These are phyloP conservation scores for Acacia concinna DNA, from an alignment of 331 rosid species.

Conservation along the genomic window DNA sequence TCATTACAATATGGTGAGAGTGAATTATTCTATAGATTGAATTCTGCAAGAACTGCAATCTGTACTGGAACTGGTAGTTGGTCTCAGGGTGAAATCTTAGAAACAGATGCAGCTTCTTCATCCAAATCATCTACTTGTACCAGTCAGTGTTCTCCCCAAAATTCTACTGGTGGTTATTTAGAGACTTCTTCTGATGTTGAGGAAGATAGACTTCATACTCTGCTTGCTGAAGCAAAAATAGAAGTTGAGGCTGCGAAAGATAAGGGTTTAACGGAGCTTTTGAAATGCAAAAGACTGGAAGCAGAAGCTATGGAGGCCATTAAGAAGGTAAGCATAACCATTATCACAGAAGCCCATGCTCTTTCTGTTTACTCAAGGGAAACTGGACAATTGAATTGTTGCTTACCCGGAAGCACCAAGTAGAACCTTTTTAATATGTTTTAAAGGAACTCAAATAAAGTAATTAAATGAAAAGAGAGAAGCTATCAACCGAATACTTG, in stretches of 20 bases:
- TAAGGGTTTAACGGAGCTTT: conserved; percentile 41
- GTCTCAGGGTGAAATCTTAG: conserved; percentile 36
- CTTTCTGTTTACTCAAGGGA: conserved; percentile 18
- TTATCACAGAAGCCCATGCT: conserved; percentile 14
- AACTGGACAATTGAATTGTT: conserved; percentile 11
- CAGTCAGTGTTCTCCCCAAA: conserved; percentile 47
- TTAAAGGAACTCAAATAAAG: conserved; percentile 6
- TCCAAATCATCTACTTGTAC: conserved; percentile 41
- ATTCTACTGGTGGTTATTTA: conserved; percentile 37
- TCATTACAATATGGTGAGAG: conserved; percentile 46
- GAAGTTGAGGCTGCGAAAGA: conserved; percentile 54
- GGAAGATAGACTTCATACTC: conserved; percentile 44
- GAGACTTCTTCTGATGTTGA: conserved; percentile 45
- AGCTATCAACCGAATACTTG: conserved; percentile 7
- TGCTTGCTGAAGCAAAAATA: conserved; percentile 45
- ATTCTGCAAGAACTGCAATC: conserved; percentile 39
- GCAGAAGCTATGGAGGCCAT: conserved; percentile 57
- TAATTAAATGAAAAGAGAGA: conserved; percentile 13
- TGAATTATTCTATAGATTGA: conserved; percentile 32
- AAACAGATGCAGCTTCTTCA: conserved; percentile 32
- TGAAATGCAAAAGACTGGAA: conserved; percentile 54
- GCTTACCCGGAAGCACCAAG: conserved; percentile 3
- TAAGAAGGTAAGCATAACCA: conserved; percentile 50
- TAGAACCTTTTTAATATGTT: conserved; percentile 3
- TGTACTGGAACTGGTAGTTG: conserved; percentile 33